Percentiles rank a stretch among this genome's conserved stretches.
Evolutionary conservation across 1,284 basidiomycete genomes (phyloP).

Genomic region (Ustilago shanxiensis): DNA sequence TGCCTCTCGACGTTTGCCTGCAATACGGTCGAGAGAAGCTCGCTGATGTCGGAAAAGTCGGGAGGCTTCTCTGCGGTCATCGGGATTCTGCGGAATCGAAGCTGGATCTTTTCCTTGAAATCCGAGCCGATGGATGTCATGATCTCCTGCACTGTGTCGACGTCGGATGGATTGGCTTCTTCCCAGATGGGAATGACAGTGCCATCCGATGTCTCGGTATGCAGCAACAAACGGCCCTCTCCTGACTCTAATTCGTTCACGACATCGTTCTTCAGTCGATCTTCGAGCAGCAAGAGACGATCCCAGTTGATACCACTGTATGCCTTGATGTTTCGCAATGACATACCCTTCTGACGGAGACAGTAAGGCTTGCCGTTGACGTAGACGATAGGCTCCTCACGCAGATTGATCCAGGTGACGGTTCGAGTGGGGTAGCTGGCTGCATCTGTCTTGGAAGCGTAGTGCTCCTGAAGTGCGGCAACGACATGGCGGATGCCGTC

Average conservation of each 20-base stretch:
- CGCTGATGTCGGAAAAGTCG: constrained; percentile 69
- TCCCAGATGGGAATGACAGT: constrained; percentile 96
- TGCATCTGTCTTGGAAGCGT: constrained; percentile 34
- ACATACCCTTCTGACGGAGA: constrained; percentile 70
- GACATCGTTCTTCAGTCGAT: constrained; percentile 90
- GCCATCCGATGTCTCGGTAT: constrained; percentile 89
- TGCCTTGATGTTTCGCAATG: constrained; percentile 65
- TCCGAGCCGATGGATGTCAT: constrained; percentile 74
- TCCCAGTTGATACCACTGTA: constrained; percentile 68
- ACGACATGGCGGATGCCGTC: constrained; percentile 90
- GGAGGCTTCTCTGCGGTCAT: constrained; percentile 79
- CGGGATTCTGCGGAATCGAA: constrained; percentile 87
- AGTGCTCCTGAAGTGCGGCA: constrained; percentile 67
- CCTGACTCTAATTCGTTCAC: constrained; percentile 84
- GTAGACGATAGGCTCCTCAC: constrained; percentile 90
- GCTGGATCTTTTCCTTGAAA: constrained; percentile 73
- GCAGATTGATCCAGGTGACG: constrained; percentile 90
- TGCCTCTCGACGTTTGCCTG: constrained; percentile 78
- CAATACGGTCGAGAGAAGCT: constrained; percentile 84
- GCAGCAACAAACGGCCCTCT: constrained; percentile 87
- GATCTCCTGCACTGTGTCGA: constrained; percentile 88
- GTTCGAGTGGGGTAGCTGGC: constrained; percentile 29
- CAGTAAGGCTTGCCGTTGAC: constrained; percentile 81
- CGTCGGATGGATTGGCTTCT: constrained; percentile 81
- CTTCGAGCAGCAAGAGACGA: constrained; percentile 75